A percentile compares a stretch with the other conserved stretches of the same genome.
phyloP scores from a whole-genome alignment of 2,329 filamentous ascomycete species.

The Ceratocystis smalleyi region DNA sequence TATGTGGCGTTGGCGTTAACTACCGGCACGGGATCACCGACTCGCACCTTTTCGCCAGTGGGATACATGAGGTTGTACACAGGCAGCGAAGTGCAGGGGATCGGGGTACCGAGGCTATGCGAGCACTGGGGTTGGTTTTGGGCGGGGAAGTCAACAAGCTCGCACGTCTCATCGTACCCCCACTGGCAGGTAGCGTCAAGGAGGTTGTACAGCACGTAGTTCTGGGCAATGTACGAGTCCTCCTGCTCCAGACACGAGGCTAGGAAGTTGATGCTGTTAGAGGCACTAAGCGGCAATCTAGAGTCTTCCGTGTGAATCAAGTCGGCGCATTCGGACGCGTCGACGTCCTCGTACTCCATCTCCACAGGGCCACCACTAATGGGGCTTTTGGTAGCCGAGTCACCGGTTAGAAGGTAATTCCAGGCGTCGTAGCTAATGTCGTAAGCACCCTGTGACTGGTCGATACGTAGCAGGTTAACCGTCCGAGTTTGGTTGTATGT shows the following conservation, averaged over 20 bases:
- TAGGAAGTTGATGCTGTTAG: conserved; percentile 43
- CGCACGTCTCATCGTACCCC: conserved; percentile 37
- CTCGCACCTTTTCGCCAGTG: conserved; percentile 27
- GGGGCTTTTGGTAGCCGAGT: conserved; percentile 32
- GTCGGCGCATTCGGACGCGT: conserved; percentile 33
- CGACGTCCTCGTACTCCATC: conserved; percentile 36
- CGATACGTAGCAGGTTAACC: conserved; percentile 43
- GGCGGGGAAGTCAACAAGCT: conserved; percentile 29
- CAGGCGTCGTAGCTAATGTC: conserved; percentile 48
- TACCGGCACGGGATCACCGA: conserved; percentile 5
- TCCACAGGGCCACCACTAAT: conserved; percentile 33
- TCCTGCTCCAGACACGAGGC: conserved; percentile 30
- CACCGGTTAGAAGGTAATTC: conserved; percentile 40
- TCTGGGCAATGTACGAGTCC: conserved; percentile 36
- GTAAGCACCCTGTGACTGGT: conserved; percentile 39
- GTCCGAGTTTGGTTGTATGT: conserved; percentile 30
- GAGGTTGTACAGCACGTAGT: conserved; percentile 40
- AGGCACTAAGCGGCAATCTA: conserved; percentile 39
- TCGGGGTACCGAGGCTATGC: conserved; percentile 27
- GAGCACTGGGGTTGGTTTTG: conserved; percentile 39
- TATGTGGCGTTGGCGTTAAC: conserved; percentile 10
- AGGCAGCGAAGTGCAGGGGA: conserved; percentile 24
- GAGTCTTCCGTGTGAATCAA: conserved; percentile 34
- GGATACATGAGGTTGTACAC: conserved; percentile 39
- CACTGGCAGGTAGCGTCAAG: conserved; percentile 34